These are phyloP conservation scores for Arctostaphylos glauca DNA, from an alignment of 148 eudicot species.

Conservation along the genomic window DNA sequence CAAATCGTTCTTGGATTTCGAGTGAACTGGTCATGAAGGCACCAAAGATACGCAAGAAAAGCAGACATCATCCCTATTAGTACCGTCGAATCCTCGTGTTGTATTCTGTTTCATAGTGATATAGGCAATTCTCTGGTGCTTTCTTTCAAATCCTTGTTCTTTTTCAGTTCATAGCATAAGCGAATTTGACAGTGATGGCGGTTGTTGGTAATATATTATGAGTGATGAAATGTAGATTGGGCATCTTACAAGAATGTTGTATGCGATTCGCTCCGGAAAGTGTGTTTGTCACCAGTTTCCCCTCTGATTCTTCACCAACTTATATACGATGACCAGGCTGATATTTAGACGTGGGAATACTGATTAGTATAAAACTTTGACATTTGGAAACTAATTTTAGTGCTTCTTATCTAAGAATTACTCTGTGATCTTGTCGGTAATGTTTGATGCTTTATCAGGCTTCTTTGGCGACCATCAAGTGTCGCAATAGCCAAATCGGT, in stretches of 20 bases:
- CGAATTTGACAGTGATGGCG: background rate
- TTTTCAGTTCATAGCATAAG: background rate
- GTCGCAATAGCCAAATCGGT: no score
- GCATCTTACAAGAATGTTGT: no score
- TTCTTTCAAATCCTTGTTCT: background rate
- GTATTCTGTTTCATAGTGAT: background rate
- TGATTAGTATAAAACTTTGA: background rate
- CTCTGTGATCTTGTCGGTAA: no score
- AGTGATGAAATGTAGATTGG: background rate
- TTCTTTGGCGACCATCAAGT: no score
- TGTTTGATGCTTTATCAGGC: no score
- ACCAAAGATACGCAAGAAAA: constrained; percentile 46
- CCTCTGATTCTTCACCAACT: background rate
- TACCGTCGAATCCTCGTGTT: background rate
- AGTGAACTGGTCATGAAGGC: constrained; percentile 51
- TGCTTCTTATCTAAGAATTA: no score
- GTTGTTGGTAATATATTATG: background rate
- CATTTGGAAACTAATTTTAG: no score
- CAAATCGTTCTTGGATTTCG: constrained; percentile 75
- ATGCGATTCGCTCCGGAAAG: background rate
- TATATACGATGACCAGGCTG: background rate
- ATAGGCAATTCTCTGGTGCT: background rate
- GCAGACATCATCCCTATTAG: constrained; percentile 76
- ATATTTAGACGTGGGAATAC: background rate
- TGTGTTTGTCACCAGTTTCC: background rate